Evolutionary conservation across 352 stramenopile species (phyloP).

Genomic region (Globisporangium takayamanum): DNA sequence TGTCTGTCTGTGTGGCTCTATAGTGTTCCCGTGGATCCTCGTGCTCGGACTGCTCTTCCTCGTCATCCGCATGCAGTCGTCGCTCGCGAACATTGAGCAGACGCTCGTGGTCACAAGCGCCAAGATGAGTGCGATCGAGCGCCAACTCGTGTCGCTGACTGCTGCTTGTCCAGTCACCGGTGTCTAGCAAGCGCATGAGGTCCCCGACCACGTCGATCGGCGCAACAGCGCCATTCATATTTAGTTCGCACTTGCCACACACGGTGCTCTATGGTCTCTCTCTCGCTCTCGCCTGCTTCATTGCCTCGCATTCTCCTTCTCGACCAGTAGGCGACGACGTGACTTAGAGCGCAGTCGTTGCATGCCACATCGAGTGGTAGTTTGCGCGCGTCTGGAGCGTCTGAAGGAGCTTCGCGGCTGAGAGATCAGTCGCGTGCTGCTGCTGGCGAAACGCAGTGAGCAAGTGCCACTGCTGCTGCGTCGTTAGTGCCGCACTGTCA

Average conservation of each 20-base stretch:
- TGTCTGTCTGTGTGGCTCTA: not conserved
- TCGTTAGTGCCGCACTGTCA: not conserved
- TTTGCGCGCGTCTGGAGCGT: constrained; percentile 35
- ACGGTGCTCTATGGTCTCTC: not conserved
- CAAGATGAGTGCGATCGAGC: constrained; percentile 30
- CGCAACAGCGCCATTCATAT: constrained; percentile 3
- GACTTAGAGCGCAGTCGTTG: not conserved
- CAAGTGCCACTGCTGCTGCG: constrained; percentile 16
- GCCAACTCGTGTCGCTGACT: constrained; percentile 14
- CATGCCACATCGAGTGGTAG: constrained; percentile 40
- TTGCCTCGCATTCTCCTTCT: too few species aligned
- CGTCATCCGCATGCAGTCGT: constrained; percentile 50
- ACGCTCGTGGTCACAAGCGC: constrained; percentile 35
- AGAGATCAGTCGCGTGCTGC: constrained; percentile 16
- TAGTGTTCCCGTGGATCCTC: constrained; percentile 64
- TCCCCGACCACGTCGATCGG: constrained; percentile 1
- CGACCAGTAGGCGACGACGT: not conserved
- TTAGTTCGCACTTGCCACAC: constrained; percentile 1
- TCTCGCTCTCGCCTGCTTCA: not conserved
- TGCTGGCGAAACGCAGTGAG: constrained; percentile 27
- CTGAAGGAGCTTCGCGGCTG: constrained; percentile 6
- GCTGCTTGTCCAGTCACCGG: constrained; percentile 14
- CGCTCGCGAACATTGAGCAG: constrained; percentile 53
- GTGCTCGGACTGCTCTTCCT: constrained; percentile 54
- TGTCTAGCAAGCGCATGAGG: too few species aligned